phyloP scores from a whole-genome alignment of 1,139 yeast species.

The Debaryomycetaceae sp. region DNA sequence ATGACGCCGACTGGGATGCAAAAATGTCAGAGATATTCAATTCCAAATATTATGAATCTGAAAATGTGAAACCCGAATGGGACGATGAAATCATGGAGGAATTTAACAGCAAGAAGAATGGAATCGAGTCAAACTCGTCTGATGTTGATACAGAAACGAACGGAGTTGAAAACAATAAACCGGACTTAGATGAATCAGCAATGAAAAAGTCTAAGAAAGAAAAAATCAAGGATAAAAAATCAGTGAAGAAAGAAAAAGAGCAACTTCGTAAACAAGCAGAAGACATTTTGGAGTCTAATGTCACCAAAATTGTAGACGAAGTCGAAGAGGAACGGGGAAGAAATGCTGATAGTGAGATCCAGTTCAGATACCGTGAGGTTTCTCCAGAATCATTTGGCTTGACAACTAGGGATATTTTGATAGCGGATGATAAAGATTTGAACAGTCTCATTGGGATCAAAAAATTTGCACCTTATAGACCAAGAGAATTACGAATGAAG shows the following conservation, averaged over 20 bases:
- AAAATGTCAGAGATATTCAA: conserved; percentile 83
- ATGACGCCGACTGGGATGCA: conserved; percentile 87
- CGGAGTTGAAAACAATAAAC: conserved; percentile 11
- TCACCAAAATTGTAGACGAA: conserved; percentile 51
- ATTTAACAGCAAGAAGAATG: conserved; percentile 10
- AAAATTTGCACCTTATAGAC: conserved; percentile 90
- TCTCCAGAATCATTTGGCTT: conserved; percentile 93
- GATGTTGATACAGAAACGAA: conserved; percentile 11
- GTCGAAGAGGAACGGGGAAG: conserved; percentile 60
- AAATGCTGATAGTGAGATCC: conserved; percentile 39
- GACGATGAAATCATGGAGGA: conserved; percentile 29
- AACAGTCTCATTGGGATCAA: conserved; percentile 84
- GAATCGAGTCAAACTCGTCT: not conserved
- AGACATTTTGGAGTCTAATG: conserved; percentile 54
- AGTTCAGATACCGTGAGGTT: conserved; percentile 87
- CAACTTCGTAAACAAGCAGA: conserved; percentile 66
- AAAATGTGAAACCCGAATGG: conserved; percentile 42
- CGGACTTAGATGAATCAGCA: conserved; percentile 26
- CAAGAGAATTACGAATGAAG: conserved; percentile 65
- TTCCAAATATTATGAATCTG: conserved; percentile 71
- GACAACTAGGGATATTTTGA: conserved; percentile 77
- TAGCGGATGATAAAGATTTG: conserved; percentile 85
- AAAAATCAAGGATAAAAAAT: conserved; percentile 51
- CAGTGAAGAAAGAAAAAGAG: conserved; percentile 61
- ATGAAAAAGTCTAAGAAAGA: conserved; percentile 48